These are phyloP conservation scores for Voacanga thouarsii DNA, from an alignment of 257 asterid genomes.

Conservation along the genomic window DNA sequence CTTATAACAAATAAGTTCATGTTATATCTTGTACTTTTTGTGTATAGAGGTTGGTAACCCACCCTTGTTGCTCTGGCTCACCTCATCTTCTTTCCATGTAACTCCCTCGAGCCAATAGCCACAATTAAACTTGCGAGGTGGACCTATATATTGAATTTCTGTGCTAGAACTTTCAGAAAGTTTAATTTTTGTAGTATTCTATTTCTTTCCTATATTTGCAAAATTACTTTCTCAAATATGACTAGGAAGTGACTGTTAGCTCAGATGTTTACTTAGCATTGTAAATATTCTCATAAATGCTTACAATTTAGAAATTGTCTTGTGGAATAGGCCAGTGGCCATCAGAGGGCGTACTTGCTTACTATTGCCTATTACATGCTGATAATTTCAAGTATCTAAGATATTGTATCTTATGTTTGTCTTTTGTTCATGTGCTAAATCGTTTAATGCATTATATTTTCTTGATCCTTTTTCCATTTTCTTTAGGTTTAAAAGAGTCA, in stretches of 20 bases:
- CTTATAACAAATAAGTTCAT: not conserved
- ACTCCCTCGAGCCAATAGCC: not conserved
- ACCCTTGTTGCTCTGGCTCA: not conserved
- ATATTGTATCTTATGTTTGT: not conserved
- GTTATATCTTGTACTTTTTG: not conserved
- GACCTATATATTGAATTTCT: not conserved
- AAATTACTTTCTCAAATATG: not conserved
- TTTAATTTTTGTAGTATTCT: not conserved
- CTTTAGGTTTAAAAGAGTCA: conserved; percentile 68
- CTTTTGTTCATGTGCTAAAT: not conserved
- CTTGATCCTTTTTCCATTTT: conserved; percentile 7
- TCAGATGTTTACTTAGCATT: not conserved
- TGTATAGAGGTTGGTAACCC: not conserved
- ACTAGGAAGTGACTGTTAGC: not conserved
- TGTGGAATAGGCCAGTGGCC: conserved; percentile 89
- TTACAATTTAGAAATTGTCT: conserved; percentile 15
- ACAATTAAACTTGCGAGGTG: not conserved
- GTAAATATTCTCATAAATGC: not conserved
- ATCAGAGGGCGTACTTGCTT: conserved; percentile 89
- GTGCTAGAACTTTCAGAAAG: not conserved
- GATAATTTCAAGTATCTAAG: conserved; percentile 55
- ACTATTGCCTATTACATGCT: conserved; percentile 59
- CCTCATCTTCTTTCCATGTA: not conserved
- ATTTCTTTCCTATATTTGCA: not conserved
- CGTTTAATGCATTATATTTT: not conserved